Evolutionary conservation across 2,329 filamentous ascomycete genomes (phyloP), one percentile per base, ranked within the genome.

Genomic region (Exophiala xenobiotica): DNA sequence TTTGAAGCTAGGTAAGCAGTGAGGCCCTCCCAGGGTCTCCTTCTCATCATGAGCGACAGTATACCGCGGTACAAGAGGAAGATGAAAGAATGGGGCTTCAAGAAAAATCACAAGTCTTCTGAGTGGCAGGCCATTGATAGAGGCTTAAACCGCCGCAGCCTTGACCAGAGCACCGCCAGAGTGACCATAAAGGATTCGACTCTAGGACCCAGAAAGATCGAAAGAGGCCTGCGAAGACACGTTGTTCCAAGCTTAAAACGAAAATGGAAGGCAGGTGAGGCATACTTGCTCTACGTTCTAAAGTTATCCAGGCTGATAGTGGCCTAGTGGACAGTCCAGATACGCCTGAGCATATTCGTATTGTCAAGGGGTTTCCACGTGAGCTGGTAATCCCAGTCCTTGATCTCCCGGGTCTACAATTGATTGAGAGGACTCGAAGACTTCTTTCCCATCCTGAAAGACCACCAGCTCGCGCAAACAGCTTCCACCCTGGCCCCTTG

Each of bases 41-140:
- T 3, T 20, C 35, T 20, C 19, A 46, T 16, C 23, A 35, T 6
- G 12, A 29, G 9, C 8, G 12, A 26, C 26, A 50, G 47, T 19
- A 35, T 35, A 20, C 22, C 24, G 9, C 49, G 47, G 18, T 47
- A 52, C 20, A 52, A 52, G 19, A 44, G 49, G 19, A 52, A 52
- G 19, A 26, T 52, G 12, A 47, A 38, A 20, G 18, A 46, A 43
- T 52, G 49, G 49, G 14, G 38, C 16, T 47, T 42, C 23, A 24
- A 8, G n/a, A 52, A 52, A 26, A 47, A 52, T 20, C 38, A 35
- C 26, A 52, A 52, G 27, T 26, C 37, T n/a, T 42, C 37, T 19
- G 22, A 23, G 11, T 52, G 43, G 23, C 29, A 31, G 16, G 43
- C 20, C 4, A 27, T 47, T 33, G 35, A 26, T 0, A 39, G n/a